Evolutionary conservation across 169 alveolate genomes (phyloP).

Genomic region (Cryptosporidium sp.): DNA sequence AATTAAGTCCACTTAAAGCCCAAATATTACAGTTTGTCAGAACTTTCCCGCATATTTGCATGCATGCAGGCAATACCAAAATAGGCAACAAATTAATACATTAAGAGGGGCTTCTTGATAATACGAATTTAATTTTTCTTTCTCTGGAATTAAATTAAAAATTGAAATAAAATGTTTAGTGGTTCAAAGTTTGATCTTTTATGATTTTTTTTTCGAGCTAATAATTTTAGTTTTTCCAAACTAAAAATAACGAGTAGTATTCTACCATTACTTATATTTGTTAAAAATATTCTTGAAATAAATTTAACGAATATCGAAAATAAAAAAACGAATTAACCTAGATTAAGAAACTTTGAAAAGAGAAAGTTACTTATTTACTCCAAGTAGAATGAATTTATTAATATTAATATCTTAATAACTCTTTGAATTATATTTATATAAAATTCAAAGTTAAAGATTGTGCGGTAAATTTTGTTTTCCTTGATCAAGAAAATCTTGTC

Average conservation of each 20-base stretch:
- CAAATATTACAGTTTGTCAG: neutral
- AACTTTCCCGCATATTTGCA: conserved; percentile 8
- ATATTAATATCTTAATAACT: neutral
- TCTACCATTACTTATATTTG: too few relatives aligned
- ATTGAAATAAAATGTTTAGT: too few relatives aligned
- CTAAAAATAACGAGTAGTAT: too few relatives aligned
- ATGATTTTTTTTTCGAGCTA: too few relatives aligned
- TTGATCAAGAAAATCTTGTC: neutral
- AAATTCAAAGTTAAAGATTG: neutral
- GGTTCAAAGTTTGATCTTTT: too few relatives aligned
- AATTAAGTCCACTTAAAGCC: neutral
- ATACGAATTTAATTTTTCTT: too few relatives aligned
- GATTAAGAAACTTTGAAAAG: neutral
- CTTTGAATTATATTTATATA: neutral
- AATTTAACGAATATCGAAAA: too few relatives aligned
- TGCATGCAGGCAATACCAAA: conserved; percentile 13
- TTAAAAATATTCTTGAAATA: too few relatives aligned
- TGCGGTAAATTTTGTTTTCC: neutral
- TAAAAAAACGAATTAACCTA: too few relatives aligned
- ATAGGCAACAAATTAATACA: neutral
- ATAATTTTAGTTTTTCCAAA: too few relatives aligned
- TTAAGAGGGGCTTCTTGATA: neutral
- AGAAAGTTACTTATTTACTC: neutral
- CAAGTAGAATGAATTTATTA: neutral
- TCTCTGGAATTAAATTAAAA: neutral